A percentile compares a stretch with the other conserved stretches of the same genome.
phyloP scores from a whole-genome alignment of 2,329 filamentous ascomycete species.

The Aspergillus sp. region DNA sequence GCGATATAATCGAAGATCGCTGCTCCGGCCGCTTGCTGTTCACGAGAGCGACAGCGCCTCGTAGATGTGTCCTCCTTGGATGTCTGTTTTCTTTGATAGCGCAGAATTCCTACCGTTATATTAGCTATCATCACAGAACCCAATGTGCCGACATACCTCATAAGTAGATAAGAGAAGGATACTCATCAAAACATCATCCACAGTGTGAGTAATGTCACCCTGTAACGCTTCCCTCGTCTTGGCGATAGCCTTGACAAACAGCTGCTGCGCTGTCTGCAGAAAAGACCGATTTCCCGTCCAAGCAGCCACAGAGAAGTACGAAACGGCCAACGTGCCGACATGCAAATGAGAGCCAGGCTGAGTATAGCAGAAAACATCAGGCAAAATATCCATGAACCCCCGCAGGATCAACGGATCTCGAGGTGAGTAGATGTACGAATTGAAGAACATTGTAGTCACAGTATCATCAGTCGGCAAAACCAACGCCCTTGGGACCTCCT shows the following conservation, averaged over 20 bases:
- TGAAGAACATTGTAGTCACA: constrained; percentile 32
- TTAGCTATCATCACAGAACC: background rate
- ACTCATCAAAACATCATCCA: constrained; percentile 28
- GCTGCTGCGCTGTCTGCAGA: constrained; percentile 25
- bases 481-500: constrained; percentile 15
- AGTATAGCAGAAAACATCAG: constrained; percentile 24
- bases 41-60: constrained; percentile 33
- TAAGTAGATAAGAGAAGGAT: constrained; percentile 31
- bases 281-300: constrained; percentile 31
- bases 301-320: constrained; percentile 32
- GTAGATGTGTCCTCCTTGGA: constrained; percentile 29
- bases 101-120: constrained; percentile 25
- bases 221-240: constrained; percentile 28
- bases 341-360: constrained; percentile 25
- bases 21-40: constrained; percentile 24
- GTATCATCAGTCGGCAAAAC: constrained; percentile 29
- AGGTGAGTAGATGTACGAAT: constrained; percentile 31
- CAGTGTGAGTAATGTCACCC: constrained; percentile 18
- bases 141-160: constrained; percentile 29
- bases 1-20: constrained; percentile 16
- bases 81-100: constrained; percentile 26
- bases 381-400: constrained; percentile 34
- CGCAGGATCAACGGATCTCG: constrained; percentile 27
- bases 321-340: constrained; percentile 28
- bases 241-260: constrained; percentile 27